Base-by-base conservation (phyloP, 2,329 filamentous ascomycete species). In the Fusarium praegraminearum region DNA sequence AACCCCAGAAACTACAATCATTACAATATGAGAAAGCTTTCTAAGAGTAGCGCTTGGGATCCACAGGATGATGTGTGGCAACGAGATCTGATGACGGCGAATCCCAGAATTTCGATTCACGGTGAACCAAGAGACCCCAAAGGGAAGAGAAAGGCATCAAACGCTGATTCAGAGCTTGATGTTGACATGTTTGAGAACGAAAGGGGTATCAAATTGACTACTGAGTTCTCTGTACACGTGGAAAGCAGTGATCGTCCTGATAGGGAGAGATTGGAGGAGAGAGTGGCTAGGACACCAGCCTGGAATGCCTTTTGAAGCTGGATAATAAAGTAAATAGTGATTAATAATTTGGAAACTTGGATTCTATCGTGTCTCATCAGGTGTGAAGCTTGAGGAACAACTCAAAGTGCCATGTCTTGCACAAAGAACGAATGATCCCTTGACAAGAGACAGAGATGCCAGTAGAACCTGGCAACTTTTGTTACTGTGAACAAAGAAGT, bases 21-120 rank as follows among this genome's bases (percentile, higher is more conserved):
- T 15, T 68, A 69, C 54, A 71, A 33, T 7, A 66, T 70, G 33
- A 66, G 64, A 38, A 75, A 75, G 45, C 51, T 69, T 18, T 71
- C 73, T 1, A 58, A 67, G 32, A 62, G 61, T 26, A 64, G 71
- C 7, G 62, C 56, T 4, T 65, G 57, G n/a, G 58, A 57, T 15
- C 57, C 62, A 2, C 62, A 50, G 2, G 57, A 53, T 12, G 60
- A 59, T 20, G 38, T 65, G 22, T 75, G 73, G 71, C 28, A 64
- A 4, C 35, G 62, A 6, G 26, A 67, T 7, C 46, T 50, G 10
- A 59, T 66, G 9, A 70, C 61, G 13, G 24, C 67, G 6, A 72
- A 67, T 33, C 51, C 67, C 16, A 65, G 50, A 18, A 60, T 57
- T 16, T 46, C 47, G 18, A 26, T 67, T 32, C 46, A 72, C 18